phyloP scores from a whole-genome alignment of 371 early-diverging fungal genomes.

The Circinella umbellata region DNA sequence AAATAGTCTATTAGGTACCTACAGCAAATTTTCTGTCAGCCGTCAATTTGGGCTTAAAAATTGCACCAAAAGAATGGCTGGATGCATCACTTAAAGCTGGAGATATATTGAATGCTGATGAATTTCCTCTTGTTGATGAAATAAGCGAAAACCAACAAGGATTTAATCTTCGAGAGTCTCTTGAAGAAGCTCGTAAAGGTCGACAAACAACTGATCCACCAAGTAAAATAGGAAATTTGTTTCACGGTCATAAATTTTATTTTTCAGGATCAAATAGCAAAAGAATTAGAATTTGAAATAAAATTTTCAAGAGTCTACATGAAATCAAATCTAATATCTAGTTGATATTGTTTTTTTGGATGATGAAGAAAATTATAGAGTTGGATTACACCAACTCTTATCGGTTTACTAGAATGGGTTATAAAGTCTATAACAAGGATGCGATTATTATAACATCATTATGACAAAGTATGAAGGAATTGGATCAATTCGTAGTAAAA shows the following conservation, averaged over 20 bases:
- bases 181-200: background rate
- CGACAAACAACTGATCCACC: background rate
- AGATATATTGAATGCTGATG: conserved; percentile 4
- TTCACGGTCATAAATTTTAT: background rate
- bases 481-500: no score
- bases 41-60: conserved; percentile 27
- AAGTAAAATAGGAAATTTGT: background rate
- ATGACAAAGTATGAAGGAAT: conserved; percentile 15
- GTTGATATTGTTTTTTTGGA: no score
- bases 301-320: no score
- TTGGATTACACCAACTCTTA: no score
- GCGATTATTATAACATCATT: conserved; percentile 19
- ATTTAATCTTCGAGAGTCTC: conserved; percentile 20
- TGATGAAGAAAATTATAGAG: no score
- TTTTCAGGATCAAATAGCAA: background rate
- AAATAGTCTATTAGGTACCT: conserved; percentile 5
- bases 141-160: conserved; percentile 17
- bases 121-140: conserved; percentile 1
- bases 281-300: background rate
- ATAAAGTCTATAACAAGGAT: conserved; percentile 15
- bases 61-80: conserved; percentile 23
- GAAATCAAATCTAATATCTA: no score
- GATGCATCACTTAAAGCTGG: conserved; percentile 13
- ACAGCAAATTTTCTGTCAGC: conserved; percentile 35
- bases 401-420: no score